phyloP scores from a whole-genome alignment of 768 basidiomycete genomes.

The Boletus edulis region DNA sequence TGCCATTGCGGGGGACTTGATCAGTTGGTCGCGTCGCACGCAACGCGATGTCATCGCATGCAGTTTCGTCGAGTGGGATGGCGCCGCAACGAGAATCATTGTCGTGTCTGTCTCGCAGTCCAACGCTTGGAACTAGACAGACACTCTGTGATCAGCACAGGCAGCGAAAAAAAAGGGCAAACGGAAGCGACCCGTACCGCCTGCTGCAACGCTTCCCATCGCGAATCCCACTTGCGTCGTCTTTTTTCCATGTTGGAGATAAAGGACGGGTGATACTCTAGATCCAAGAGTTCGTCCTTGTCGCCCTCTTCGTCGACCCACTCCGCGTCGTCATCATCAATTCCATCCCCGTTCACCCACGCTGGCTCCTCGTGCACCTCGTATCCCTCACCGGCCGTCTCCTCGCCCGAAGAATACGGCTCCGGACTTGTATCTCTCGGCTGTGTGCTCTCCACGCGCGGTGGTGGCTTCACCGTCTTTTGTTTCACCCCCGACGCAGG shows the following conservation, averaged over 20 bases:
- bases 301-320: conserved; percentile 73
- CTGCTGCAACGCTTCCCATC: conserved; percentile 73
- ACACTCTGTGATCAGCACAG: background rate
- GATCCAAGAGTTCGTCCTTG: conserved; percentile 66
- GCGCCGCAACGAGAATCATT: conserved; percentile 70
- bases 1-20: conserved; percentile 47
- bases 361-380: conserved; percentile 40
- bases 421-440: conserved; percentile 81
- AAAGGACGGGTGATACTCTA: conserved; percentile 75
- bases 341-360: conserved; percentile 28
- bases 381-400: conserved; percentile 69
- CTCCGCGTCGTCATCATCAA: conserved; percentile 47
- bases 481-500: conserved; percentile 18
- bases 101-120: conserved; percentile 83
- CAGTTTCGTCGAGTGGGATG: conserved; percentile 67
- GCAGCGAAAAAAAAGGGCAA: background rate
- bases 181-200: conserved; percentile 45
- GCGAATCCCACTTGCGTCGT: conserved; percentile 67
- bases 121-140: conserved; percentile 64
- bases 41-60: conserved; percentile 66
- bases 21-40: conserved; percentile 56
- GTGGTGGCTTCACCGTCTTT: conserved; percentile 57
- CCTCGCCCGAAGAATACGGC: conserved; percentile 71
- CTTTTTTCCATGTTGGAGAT: conserved; percentile 66
- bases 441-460: conserved; percentile 79